Evolutionary conservation across 495 filamentous ascomycete species (phyloP).

Genomic region (Penicillium herquei): DNA sequence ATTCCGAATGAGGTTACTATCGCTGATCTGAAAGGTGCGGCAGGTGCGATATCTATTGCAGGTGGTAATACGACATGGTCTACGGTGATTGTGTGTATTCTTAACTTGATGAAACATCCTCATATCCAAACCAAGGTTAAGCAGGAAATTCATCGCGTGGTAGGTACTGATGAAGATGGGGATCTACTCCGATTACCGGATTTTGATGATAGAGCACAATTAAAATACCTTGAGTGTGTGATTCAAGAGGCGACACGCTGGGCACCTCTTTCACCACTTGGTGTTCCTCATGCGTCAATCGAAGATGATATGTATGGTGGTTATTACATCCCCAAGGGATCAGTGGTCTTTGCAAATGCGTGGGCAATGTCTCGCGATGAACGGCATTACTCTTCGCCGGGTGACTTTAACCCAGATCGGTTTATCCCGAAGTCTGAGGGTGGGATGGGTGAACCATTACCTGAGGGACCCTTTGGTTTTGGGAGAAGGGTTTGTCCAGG

Average conservation of each 20-base stretch:
- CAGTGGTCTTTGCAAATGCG: conserved; percentile 40
- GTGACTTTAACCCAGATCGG: conserved; percentile 41
- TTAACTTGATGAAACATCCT: conserved; percentile 41
- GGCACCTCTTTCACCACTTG: conserved; percentile 34
- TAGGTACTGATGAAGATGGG: conserved; percentile 14
- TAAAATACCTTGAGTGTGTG: conserved; percentile 33
- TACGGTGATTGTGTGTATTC: conserved; percentile 37
- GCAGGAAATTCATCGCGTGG: conserved; percentile 34
- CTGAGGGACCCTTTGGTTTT: conserved; percentile 54
- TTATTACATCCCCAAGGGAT: conserved; percentile 45
- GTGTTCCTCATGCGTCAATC: conserved; percentile 51
- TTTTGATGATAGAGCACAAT: conserved; percentile 16
- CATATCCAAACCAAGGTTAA: conserved; percentile 45
- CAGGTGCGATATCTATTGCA: conserved; percentile 49
- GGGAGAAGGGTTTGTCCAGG: conserved; percentile 32
- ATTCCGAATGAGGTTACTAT: conserved; percentile 35
- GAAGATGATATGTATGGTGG: conserved; percentile 52
- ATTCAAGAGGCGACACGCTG: conserved; percentile 38
- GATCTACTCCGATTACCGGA: conserved; percentile 12
- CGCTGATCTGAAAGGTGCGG: conserved; percentile 48
- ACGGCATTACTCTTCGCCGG: conserved; percentile 34
- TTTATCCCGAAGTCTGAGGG: conserved; percentile 43
- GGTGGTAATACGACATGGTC: conserved; percentile 46
- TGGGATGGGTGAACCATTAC: conserved; percentile 47
- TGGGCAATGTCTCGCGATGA: conserved; percentile 46